Evolutionary conservation across 2,329 filamentous ascomycete genomes (phyloP).

Genomic region (Exophiala phaeomuriformis): DNA sequence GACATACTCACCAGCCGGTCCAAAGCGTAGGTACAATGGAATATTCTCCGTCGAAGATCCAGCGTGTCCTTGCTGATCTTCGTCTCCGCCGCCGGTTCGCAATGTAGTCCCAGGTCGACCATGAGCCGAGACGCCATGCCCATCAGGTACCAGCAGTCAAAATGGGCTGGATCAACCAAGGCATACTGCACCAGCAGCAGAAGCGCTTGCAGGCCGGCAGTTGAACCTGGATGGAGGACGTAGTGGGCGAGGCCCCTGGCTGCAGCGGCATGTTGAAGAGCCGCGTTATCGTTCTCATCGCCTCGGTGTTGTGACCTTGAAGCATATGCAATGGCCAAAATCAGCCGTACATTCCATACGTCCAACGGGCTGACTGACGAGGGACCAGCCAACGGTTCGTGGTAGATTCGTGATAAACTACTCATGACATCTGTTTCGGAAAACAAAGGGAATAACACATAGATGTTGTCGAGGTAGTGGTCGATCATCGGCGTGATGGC

Average conservation of each 20-base stretch:
- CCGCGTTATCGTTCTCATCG: slow-evolving; percentile 56
- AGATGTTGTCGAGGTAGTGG: slow-evolving; percentile 78
- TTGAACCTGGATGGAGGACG: slow-evolving; percentile 76
- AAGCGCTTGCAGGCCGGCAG: slow-evolving; percentile 78
- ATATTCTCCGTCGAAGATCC: slow-evolving; percentile 73
- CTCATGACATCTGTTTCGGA: slow-evolving; percentile 70
- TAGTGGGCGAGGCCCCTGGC: slow-evolving; percentile 73
- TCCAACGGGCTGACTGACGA: slow-evolving; percentile 52
- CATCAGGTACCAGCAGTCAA: slow-evolving; percentile 89
- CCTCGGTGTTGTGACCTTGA: slow-evolving; percentile 61
- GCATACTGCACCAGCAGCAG: slow-evolving; percentile 82
- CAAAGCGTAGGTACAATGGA: slow-evolving; percentile 82
- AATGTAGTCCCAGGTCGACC: slow-evolving; percentile 85
- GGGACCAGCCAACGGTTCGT: slow-evolving; percentile 36
- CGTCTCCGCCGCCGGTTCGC: slow-evolving; percentile 71
- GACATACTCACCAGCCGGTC: slow-evolving; percentile 87
- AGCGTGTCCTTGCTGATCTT: slow-evolving; percentile 61
- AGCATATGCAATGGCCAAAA: slow-evolving; percentile 72
- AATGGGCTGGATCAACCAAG: slow-evolving; percentile 81
- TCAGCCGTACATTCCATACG: slow-evolving; percentile 81
- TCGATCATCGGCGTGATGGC: slow-evolving; percentile 64
- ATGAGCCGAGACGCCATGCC: slow-evolving; percentile 82
- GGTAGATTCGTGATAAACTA: slow-evolving; percentile 74
- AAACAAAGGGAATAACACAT: slow-evolving; percentile 73
- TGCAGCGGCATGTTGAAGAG: slow-evolving; percentile 53